phyloP scores from a whole-genome alignment of 148 eudicot species.

The Drosera capensis region DNA sequence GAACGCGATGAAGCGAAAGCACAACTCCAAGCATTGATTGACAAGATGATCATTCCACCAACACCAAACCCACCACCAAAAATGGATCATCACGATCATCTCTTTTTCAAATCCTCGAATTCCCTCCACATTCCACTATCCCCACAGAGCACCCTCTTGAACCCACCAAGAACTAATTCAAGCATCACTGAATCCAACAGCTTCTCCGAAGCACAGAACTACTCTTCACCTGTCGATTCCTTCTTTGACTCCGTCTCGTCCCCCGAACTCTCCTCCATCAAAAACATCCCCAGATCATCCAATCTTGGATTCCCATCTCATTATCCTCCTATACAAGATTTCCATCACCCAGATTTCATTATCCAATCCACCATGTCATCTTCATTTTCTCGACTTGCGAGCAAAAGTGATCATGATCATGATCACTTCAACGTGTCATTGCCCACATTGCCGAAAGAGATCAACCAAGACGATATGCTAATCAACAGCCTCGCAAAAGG shows the following conservation, averaged over 20 bases:
- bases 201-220: conserved; percentile 17
- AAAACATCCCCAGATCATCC: not conserved
- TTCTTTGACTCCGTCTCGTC: conserved; percentile 11
- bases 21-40: conserved; percentile 31
- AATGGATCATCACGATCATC: conserved; percentile 1
- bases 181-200: conserved; percentile 49
- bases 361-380: too few species aligned
- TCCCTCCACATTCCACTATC: conserved; percentile 6
- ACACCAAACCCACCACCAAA: not conserved
- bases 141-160: conserved; percentile 18
- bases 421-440: too few species aligned
- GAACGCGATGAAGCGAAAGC: conserved; percentile 69
- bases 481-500: conserved; percentile 23
- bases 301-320: not conserved
- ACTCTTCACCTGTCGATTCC: conserved; percentile 26
- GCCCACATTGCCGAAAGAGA: not conserved
- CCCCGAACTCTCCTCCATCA: conserved; percentile 6
- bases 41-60: conserved; percentile 10
- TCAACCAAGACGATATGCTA: conserved; percentile 11
- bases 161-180: conserved; percentile 20
- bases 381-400: too few species aligned
- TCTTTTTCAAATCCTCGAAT: conserved; percentile 1
- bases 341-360: too few species aligned
- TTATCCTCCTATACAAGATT: not conserved
- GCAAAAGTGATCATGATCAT: too few species aligned